Conservation (phyloP, 140 eudicot species). For the Bidens hawaiensis region DNA sequence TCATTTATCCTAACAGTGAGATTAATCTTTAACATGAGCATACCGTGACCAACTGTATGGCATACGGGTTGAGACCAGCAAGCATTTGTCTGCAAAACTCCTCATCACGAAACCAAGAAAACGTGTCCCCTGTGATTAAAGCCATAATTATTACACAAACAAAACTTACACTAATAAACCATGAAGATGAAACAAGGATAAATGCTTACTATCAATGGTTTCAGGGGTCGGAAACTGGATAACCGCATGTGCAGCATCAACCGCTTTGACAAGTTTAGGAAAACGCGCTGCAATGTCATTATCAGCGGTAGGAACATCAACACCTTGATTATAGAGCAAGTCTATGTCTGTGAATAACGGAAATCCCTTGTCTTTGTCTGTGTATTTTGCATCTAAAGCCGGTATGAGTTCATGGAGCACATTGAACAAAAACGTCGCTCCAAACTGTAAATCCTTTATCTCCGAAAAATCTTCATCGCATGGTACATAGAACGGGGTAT, state of each 20-base stretch:
- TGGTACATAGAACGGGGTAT: conserved; percentile 56
- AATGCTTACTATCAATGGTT: conserved; percentile 49
- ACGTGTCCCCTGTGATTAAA: conserved; percentile 45
- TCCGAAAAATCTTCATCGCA: conserved; percentile 72
- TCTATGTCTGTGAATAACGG: conserved; percentile 60
- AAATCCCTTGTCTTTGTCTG: conserved; percentile 45
- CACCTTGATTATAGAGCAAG: conserved; percentile 53
- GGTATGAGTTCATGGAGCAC: conserved; percentile 61
- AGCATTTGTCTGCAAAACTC: conserved; percentile 62
- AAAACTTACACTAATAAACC: not conserved
- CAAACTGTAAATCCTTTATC: conserved; percentile 49
- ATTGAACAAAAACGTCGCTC: conserved; percentile 40
- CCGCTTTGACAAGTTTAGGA: conserved; percentile 44
- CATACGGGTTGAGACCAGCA: conserved; percentile 61
- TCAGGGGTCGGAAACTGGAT: conserved; percentile 57
- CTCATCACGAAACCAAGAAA: conserved; percentile 67
- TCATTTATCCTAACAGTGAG: not conserved
- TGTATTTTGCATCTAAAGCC: conserved; percentile 10
- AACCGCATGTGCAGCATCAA: conserved; percentile 27
- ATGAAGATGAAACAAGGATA: not conserved
- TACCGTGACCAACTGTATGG: conserved; percentile 59
- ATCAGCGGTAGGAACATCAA: conserved; percentile 29
- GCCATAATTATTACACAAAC: not conserved
- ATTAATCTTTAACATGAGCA: not conserved
- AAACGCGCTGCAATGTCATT: conserved; percentile 19